Evolutionary conservation across 768 basidiomycete genomes (phyloP), one percentile per base, ranked within the genome.

Genomic region (Pleurotus eryngii): DNA sequence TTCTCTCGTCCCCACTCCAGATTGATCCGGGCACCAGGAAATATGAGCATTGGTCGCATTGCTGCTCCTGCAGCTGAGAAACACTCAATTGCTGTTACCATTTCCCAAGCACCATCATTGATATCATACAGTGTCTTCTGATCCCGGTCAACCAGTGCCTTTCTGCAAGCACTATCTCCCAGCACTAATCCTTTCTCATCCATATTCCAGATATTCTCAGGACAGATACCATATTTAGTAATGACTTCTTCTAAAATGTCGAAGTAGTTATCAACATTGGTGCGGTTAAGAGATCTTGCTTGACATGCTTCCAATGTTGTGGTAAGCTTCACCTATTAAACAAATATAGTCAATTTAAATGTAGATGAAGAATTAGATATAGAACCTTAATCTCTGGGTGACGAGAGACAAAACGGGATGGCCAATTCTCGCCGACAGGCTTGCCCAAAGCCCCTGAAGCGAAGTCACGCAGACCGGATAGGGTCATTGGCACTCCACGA

Each of bases 21-120:
- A 37, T 61, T 50, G 8, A 61, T 49, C 2, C 42, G 47, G 47
- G 5, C n/a, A 9, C 63, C 57, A 35, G 58, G 22, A 26, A 30
- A 55, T 24, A 59, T 38, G 5, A 56, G 27, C n/a, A 46, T 55
- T 11, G 53, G 58, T 5, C 37, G 27, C 12, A 55, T 27, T 18
- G 14, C 27, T 2, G 51, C 63, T 1, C 76, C 77, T 65, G 74
- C 74, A 1, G 76, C 74, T 48, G 61, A 67, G 6, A 74, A 58
- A 63, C 69, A 68, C 57, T 79, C 75, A 51, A 81, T 69, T 17
- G 79, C 63, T 0, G 75, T 80, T 26, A 79, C 69, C 1, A 78
- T 68, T 58, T 79, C 69, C 0, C 73, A 69, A 26, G 73, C 68
- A 8, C 60, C 71, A 59, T 65, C 70, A 4, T 62, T 51, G 5